Conservation (phyloP, 1,139 yeast species). For the Yamadazyma diddensiae region DNA sequence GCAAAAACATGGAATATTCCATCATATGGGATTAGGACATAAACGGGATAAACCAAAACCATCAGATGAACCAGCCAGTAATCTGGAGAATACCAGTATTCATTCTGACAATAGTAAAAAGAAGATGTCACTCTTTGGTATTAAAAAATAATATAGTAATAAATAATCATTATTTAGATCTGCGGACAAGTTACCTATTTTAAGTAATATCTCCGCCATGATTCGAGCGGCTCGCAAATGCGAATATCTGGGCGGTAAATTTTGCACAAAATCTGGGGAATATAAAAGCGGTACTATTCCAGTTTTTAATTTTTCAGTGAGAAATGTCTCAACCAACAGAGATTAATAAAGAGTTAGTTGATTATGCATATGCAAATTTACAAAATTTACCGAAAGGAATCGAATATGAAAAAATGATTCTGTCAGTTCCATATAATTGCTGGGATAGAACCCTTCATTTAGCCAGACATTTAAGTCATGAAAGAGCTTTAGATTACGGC, state of each 20-base stretch:
- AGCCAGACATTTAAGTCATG: slow-evolving; percentile 22
- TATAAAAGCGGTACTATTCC: not conserved
- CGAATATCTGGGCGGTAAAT: not conserved
- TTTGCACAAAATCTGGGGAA: slow-evolving; percentile 1
- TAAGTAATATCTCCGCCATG: not conserved
- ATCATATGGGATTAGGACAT: slow-evolving; percentile 16
- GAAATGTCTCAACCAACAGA: slow-evolving; percentile 14
- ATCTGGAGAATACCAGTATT: not conserved
- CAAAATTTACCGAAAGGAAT: slow-evolving; percentile 38
- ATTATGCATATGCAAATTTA: slow-evolving; percentile 40
- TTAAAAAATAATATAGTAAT: slow-evolving; percentile 9
- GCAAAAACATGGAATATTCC: slow-evolving; percentile 25
- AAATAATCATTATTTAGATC: not conserved
- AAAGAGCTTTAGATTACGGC: slow-evolving; percentile 33
- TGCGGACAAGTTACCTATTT: not conserved
- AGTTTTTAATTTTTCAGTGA: not conserved
- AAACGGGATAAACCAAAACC: slow-evolving; percentile 1
- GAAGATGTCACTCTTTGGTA: slow-evolving; percentile 12
- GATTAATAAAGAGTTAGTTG: slow-evolving; percentile 35
- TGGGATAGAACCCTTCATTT: slow-evolving; percentile 17
- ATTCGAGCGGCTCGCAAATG: too few relatives aligned
- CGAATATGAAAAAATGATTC: slow-evolving; percentile 30
- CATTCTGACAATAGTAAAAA: slow-evolving; percentile 9
- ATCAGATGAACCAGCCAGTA: slow-evolving; percentile 1
- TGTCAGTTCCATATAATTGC: slow-evolving; percentile 23